Conservation (phyloP, 176 grass and related monocot genomes). For the Oryza meridionalis region DNA sequence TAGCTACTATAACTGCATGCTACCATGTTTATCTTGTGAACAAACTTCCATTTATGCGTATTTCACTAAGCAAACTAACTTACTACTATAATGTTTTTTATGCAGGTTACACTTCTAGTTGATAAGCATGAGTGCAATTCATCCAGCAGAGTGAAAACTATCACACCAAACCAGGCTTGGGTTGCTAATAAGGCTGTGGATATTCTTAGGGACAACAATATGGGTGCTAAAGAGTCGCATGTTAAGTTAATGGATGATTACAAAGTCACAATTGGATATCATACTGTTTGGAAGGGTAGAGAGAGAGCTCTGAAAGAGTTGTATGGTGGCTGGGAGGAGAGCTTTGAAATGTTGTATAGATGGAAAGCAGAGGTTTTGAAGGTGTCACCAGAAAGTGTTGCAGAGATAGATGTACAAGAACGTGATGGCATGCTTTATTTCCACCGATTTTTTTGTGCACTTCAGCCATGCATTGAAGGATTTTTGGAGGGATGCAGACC, state of each 20-base stretch:
- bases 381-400: background rate
- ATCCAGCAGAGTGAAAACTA: background rate
- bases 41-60: too few species aligned
- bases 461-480: background rate
- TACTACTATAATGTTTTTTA: too few species aligned
- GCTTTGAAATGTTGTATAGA: background rate
- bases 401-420: background rate
- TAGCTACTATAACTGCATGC: too few species aligned
- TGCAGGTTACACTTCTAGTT: background rate
- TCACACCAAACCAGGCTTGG: background rate
- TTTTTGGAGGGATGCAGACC: background rate
- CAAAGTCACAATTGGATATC: background rate
- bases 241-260: background rate
- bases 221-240: background rate
- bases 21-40: too few species aligned
- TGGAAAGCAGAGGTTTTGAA: background rate
- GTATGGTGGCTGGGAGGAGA: background rate
- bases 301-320: background rate
- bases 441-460: background rate
- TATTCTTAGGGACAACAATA: background rate
- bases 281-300: background rate
- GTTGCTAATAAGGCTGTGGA: background rate
- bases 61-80: too few species aligned
- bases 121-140: background rate
- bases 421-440: background rate